Evolutionary conservation across 257 asterid genomes (phyloP), one percentile per base, ranked within the genome.

Genomic region (Solanum dulcamara): DNA sequence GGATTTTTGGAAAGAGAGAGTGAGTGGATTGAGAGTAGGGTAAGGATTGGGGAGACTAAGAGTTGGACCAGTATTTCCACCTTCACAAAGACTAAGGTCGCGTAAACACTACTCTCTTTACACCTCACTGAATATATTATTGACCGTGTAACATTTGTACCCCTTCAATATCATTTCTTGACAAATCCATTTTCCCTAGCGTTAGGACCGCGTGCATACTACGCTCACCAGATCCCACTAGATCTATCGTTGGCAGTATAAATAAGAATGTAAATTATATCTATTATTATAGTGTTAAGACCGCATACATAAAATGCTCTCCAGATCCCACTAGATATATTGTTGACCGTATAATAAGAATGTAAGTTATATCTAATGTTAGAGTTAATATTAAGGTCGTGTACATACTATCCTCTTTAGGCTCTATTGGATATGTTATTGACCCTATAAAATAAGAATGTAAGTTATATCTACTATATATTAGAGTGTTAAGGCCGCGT

Each of bases 261-360:
- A 62, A 13, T 13, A 62, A 13, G 22, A 28, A 62, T 12, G 68
- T 10, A 60, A 60, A 24, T 13, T 28, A 62, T 62, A 62, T 62
- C 7, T 26, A 62, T 4, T 0, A 28, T 28, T 62, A 62, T 20
- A 62, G 35, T 62, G 0, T 26, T 62, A 5, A 62, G 71, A 26
- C 10, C 20, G 0, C 20, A 0, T 13, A 26, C 35, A 62, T 15
- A 0, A 2, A 12, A 62, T 7, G 3, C 2, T 62, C 5, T 62
- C 2, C 1, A 26, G 20, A 60, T 7, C 8, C 0, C 9, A 62
- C 37, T 12, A 9, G 0, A 62, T 62, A 59, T 59, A 5, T 62
- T 62, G 37, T 62, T 57, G 71, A 28, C 37, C 2, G 10, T 62
- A 28, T 62, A 60, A 62, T 62, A 60, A 60, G 35, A 24, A 62